Evolutionary conservation across 2,329 filamentous ascomycete species (phyloP), one percentile per base, ranked within the genome.

Genomic region (Neofusicoccum parvum): DNA sequence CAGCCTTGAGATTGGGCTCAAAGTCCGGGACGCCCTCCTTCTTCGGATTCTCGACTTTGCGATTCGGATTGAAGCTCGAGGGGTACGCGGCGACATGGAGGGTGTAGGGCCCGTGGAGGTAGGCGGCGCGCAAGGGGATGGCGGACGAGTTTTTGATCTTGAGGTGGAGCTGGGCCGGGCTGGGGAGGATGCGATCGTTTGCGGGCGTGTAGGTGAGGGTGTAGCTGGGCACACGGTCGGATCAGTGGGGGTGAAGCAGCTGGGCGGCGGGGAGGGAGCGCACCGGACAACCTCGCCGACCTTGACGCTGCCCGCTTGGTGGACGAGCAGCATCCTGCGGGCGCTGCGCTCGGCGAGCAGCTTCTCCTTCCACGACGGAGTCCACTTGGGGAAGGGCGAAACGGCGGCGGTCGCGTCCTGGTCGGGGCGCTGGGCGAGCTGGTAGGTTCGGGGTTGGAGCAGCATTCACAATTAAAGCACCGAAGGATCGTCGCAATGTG

Each of bases 1-100:
- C 95, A 9, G 95, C 94, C 82, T 98, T 98, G 74, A 99, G 86
- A 82, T 97, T 94, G 53, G 95, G 94, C 79, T 99, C 95, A 73
- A 95, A 99, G 72, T 96, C 91, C 15, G 95, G 95, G 1, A 90
- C 85, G 53, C 92, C 92, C 80, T 93, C 89, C 62, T 84, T 83
- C 62, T 88, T 86, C 1, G 90, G 85, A 60, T 89, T 84, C 66
- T 89, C 86, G 71, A 91, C 89, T 75, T 92, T 93, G 69, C 85
- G 82, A 78, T 97, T 93, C 1, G 94, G 92, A 72, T 94, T 86
- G 81, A 95, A 98, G 53, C 85, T 87, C 15, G 91, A 85, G 0
- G 94, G 92, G 72, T 96, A 96, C 27, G 93, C 91, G 60, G 94
- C 89, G 56, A 94, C 90, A 72, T 92, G 93, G 43, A 98, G 85